phyloP scores from a whole-genome alignment of 78 protist genomes.

The Abeoforma whisleri region DNA sequence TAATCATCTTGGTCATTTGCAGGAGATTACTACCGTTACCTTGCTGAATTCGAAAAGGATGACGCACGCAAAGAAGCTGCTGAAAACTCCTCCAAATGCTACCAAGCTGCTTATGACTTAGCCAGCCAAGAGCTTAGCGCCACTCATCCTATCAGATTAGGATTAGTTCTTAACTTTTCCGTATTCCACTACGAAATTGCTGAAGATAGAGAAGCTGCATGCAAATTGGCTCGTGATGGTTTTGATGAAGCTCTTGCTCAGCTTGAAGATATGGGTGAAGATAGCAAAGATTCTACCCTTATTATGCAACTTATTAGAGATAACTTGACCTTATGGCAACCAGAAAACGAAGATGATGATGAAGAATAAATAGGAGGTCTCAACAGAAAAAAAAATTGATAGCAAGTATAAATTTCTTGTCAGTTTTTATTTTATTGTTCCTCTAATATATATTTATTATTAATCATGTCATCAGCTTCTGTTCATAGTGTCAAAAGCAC shows the following conservation, averaged over 20 bases:
- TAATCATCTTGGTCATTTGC: no score
- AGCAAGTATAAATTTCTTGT: no score
- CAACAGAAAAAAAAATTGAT: no score
- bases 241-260: slow-evolving; percentile 80
- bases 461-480: no score
- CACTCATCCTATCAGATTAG: slow-evolving; percentile 73
- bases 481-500: no score
- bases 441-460: no score
- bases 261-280: slow-evolving; percentile 79
- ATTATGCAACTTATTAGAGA: slow-evolving; percentile 91
- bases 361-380: no score
- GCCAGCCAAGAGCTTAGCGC: slow-evolving; percentile 70
- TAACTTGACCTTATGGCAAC: slow-evolving; percentile 90
- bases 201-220: slow-evolving; percentile 71
- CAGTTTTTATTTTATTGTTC: no score
- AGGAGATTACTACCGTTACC: slow-evolving; percentile 75
- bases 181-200: slow-evolving; percentile 86
- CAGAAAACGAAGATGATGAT: slow-evolving; percentile 48
- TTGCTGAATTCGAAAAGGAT: slow-evolving; percentile 86
- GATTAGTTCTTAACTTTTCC: slow-evolving; percentile 72
- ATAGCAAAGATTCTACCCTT: slow-evolving; percentile 81
- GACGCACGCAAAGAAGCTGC: slow-evolving; percentile 65
- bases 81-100: slow-evolving; percentile 70
- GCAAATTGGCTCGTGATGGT: slow-evolving; percentile 60
- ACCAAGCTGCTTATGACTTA: slow-evolving; percentile 73